Conservation (phyloP, 176 grass and related monocot species). For the Triticum urartu region DNA sequence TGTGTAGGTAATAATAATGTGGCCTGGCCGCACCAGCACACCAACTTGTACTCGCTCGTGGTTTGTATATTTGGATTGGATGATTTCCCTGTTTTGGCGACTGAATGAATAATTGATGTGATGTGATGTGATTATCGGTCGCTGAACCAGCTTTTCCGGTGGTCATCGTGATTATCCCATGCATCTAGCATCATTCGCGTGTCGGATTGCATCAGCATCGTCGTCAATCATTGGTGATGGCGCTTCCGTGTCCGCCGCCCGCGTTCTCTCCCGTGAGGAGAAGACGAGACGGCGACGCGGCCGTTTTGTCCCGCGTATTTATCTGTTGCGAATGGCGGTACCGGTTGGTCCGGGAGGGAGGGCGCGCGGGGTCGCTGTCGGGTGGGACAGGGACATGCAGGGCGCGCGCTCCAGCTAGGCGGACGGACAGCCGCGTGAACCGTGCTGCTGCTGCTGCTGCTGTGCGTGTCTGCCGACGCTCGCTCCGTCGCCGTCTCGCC, state of each 20-base stretch:
- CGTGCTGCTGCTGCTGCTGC: too few relatives aligned
- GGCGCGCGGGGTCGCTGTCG: too few relatives aligned
- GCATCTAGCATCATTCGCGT: background rate
- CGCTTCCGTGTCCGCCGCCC: too few relatives aligned
- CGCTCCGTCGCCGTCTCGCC: background rate
- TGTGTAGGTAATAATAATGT: background rate
- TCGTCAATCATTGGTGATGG: background rate
- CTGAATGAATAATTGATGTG: background rate
- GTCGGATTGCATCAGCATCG: background rate
- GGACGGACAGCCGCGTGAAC: too few relatives aligned
- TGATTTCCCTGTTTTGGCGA: background rate
- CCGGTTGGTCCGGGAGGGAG: too few relatives aligned
- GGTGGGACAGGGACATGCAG: too few relatives aligned
- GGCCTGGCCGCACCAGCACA: background rate
- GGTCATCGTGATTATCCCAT: background rate
- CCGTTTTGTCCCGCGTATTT: background rate
- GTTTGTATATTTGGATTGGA: background rate
- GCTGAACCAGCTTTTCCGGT: background rate
- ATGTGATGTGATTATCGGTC: background rate
- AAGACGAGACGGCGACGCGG: background rate
- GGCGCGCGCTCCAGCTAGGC: constrained; percentile 4
- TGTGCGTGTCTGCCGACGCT: background rate
- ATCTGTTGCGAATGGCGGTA: too few relatives aligned
- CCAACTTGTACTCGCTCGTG: background rate
- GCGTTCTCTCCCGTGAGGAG: too few relatives aligned